phyloP scores from a whole-genome alignment of 768 basidiomycete species.

The Calocera viscosa region DNA sequence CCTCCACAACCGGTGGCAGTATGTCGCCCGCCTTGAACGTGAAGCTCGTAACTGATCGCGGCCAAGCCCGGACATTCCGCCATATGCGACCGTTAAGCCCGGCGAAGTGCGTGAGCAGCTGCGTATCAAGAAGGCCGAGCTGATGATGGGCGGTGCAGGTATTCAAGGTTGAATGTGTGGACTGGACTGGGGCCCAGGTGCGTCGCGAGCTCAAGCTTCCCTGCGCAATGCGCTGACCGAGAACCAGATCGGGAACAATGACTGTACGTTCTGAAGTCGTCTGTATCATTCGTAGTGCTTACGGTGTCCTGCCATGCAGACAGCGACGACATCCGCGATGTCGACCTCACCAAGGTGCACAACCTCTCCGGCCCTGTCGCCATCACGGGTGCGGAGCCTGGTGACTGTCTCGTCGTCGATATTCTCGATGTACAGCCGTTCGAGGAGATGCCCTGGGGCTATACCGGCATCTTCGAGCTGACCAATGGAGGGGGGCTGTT shows the following conservation, averaged over 20 bases:
- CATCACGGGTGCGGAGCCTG: conserved; percentile 64
- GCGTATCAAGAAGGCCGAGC: background rate
- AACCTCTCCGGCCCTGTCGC: conserved; percentile 67
- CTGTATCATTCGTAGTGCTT: background rate
- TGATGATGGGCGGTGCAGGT: conserved; percentile 29
- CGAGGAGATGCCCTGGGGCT: conserved; percentile 72
- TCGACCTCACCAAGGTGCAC: conserved; percentile 54
- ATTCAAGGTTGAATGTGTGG: conserved; percentile 64
- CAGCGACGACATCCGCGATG: conserved; percentile 54
- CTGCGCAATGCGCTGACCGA: background rate
- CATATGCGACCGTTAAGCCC: conserved; percentile 48
- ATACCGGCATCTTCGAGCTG: conserved; percentile 68
- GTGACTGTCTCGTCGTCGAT: conserved; percentile 67
- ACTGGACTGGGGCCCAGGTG: conserved; percentile 58
- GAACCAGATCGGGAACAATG: conserved; percentile 54
- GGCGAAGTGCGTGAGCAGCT: conserved; percentile 34
- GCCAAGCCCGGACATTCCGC: conserved; percentile 49
- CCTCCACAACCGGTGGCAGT: conserved; percentile 66
- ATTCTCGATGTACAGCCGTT: conserved; percentile 62
- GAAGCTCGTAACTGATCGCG: background rate
- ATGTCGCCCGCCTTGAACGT: conserved; percentile 22
- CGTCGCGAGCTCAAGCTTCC: background rate
- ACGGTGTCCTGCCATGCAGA: conserved; percentile 25
- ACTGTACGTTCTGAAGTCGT: conserved; percentile 33
- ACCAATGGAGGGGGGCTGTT: conserved; percentile 62